phyloP scores from a whole-genome alignment of 495 filamentous ascomycete species.

The Penicillium daleae region DNA sequence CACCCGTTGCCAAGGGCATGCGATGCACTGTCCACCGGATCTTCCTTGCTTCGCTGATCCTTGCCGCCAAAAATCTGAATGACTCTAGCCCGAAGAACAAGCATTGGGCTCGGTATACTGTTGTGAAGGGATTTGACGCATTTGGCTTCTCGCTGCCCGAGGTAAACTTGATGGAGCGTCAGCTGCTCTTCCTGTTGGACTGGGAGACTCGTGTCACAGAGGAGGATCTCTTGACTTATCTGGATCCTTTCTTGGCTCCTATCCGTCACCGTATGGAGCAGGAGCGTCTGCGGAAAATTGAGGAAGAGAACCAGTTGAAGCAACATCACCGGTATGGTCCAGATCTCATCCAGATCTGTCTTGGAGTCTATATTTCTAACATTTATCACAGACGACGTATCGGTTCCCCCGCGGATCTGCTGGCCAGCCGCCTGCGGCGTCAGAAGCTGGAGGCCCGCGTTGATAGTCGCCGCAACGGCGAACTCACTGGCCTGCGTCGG shows the following conservation, averaged over 20 bases:
- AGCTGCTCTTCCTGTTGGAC: constrained; percentile 89
- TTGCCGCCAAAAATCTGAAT: constrained; percentile 79
- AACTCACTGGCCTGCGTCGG: constrained; percentile 24
- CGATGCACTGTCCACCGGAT: constrained; percentile 93
- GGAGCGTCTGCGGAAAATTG: constrained; percentile 31
- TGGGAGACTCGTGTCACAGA: constrained; percentile 87
- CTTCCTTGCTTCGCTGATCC: constrained; percentile 78
- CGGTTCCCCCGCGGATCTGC: constrained; percentile 46
- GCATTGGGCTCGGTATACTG: constrained; percentile 95
- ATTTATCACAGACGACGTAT: constrained; percentile 37
- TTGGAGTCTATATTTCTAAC: not conserved
- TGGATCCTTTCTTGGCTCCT: constrained; percentile 86
- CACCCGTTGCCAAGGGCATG: constrained; percentile 94
- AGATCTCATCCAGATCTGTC: not conserved
- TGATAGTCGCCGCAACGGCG: constrained; percentile 25
- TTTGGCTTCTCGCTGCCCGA: constrained; percentile 94
- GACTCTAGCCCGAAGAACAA: constrained; percentile 99
- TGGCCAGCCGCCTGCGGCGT: constrained; percentile 46
- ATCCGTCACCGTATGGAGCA: constrained; percentile 61
- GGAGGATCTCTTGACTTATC: constrained; percentile 81
- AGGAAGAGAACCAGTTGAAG: constrained; percentile 40
- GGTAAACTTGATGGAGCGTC: constrained; percentile 98
- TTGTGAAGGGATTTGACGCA: constrained; percentile 70
- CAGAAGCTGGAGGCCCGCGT: constrained; percentile 44
- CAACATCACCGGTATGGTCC: constrained; percentile 49